Evolutionary conservation across 2,329 filamentous ascomycete species (phyloP).

Genomic region (Colletotrichum tabaci): DNA sequence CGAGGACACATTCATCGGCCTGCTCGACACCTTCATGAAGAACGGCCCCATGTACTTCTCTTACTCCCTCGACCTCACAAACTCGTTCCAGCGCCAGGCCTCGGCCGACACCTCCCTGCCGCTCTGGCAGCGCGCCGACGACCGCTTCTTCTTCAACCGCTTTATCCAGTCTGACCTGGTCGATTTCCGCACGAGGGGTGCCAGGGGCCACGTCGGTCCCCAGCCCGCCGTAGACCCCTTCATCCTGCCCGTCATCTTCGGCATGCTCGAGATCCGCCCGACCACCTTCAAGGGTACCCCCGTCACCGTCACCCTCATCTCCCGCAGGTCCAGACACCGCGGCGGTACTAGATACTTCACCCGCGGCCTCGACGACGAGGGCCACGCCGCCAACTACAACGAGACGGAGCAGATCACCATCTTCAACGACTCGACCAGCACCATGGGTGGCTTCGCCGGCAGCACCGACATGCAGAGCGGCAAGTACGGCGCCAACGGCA

Average conservation of each 20-base stretch:
- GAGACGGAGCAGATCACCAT: constrained; percentile 96
- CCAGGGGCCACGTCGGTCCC: constrained; percentile 74
- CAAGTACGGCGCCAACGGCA: constrained; percentile 72
- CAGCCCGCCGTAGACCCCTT: constrained; percentile 89
- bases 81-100: constrained; percentile 94
- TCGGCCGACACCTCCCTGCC: constrained; percentile 80
- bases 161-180: constrained; percentile 94
- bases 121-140: constrained; percentile 92
- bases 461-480: constrained; percentile 83
- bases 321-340: constrained; percentile 87
- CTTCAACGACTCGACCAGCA: constrained; percentile 83
- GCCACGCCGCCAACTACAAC: constrained; percentile 98
- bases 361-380: constrained; percentile 91
- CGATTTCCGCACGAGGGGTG: constrained; percentile 80
- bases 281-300: constrained; percentile 89
- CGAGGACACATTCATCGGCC: constrained; percentile 89
- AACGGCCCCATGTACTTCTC: constrained; percentile 97
- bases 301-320: constrained; percentile 89
- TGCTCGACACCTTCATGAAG: constrained; percentile 87
- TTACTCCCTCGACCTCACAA: constrained; percentile 96
- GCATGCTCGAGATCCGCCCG: constrained; percentile 92
- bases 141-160: constrained; percentile 99
- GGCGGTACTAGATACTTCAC: constrained; percentile 96
- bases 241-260: constrained; percentile 95
- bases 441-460: constrained; percentile 85